phyloP scores from a whole-genome alignment of 768 basidiomycete genomes.

The Rhizopogon rudus region DNA sequence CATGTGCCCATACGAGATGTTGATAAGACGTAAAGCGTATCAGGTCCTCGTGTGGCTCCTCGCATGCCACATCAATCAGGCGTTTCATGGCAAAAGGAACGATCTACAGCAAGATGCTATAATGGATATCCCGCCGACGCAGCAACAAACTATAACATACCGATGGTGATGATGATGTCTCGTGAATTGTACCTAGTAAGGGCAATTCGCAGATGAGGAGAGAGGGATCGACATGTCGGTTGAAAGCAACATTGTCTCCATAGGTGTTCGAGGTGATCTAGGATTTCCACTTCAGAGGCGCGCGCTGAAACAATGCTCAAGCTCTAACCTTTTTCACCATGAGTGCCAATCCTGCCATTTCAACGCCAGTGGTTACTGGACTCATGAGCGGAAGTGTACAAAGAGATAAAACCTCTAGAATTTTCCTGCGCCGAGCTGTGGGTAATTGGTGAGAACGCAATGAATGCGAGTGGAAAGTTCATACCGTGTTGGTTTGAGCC shows the following conservation, averaged over 20 bases:
- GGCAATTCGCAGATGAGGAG: background rate
- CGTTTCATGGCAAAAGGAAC: constrained; percentile 13
- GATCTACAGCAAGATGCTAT: background rate
- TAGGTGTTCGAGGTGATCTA: background rate
- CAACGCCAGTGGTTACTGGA: background rate
- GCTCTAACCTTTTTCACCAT: background rate
- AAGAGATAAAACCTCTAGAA: constrained; percentile 18
- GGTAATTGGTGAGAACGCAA: background rate
- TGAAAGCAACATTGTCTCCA: background rate
- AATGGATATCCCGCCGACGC: background rate
- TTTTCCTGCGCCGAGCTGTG: constrained; percentile 12
- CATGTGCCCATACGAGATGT: constrained; percentile 48
- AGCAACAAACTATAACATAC: background rate
- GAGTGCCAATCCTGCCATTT: background rate
- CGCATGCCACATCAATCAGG: constrained; percentile 36
- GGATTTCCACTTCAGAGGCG: background rate
- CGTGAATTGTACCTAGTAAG: background rate
- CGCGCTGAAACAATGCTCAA: background rate
- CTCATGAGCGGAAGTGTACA: constrained; percentile 5
- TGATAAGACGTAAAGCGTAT: constrained; percentile 47
- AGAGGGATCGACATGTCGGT: background rate
- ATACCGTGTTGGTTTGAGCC: background rate
- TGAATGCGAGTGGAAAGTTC: background rate
- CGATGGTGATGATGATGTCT: background rate
- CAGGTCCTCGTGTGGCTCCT: constrained; percentile 31